Conservation (phyloP, 139 green algal genomes). For the Chlorella sorokiniana region DNA sequence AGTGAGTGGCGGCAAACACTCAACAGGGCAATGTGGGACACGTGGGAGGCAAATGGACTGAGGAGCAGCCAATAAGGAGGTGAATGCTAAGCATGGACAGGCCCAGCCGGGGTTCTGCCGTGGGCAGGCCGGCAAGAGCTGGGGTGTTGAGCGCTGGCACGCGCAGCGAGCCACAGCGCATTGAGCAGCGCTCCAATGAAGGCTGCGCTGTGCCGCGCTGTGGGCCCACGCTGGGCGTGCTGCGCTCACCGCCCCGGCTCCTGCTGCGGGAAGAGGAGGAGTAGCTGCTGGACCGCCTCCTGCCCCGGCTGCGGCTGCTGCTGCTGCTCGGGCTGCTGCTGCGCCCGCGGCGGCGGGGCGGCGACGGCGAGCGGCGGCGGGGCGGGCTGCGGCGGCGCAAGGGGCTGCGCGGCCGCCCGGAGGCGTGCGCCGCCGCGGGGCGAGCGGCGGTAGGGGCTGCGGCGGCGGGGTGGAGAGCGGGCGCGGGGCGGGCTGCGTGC, state of each 20-base stretch:
- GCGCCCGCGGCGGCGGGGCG: slow-evolving; percentile 3
- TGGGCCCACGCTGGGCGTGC: no score
- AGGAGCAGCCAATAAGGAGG: no score
- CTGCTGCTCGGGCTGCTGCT: slow-evolving; percentile 27
- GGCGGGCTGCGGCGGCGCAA: slow-evolving; percentile 12
- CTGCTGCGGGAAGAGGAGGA: slow-evolving; percentile 2
- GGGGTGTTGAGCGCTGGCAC: no score
- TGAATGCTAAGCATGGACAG: no score
- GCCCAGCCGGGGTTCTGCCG: no score
- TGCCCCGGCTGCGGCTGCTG: background rate
- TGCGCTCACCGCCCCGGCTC: slow-evolving; percentile 2
- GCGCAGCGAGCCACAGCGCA: no score
- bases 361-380: slow-evolving; percentile 12
- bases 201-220: no score
- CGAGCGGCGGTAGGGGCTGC: slow-evolving; percentile 10
- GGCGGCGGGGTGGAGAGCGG: background rate
- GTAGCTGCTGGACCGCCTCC: slow-evolving; percentile 2
- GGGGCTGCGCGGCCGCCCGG: background rate
- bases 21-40: no score
- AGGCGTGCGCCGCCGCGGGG: background rate
- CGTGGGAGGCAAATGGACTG: no score
- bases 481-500: background rate
- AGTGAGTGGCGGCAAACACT: background rate
- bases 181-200: no score
- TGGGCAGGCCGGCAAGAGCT: no score